phyloP scores from a whole-genome alignment of 2,329 filamentous ascomycete genomes.

The Cucurbitaria berberidis region DNA sequence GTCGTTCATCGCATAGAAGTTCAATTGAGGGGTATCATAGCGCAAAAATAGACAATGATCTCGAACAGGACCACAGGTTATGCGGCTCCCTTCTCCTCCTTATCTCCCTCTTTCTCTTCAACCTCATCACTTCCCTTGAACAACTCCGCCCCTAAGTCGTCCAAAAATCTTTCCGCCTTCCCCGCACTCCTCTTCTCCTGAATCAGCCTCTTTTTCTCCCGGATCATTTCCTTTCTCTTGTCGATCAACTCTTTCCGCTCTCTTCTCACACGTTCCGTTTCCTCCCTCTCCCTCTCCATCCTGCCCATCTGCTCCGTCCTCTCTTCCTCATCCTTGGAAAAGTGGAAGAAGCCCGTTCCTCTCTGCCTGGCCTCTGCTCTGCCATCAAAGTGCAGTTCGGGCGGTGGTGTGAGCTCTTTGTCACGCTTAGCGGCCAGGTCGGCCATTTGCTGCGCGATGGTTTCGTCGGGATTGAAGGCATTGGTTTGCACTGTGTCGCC shows the following conservation, averaged over 20 bases:
- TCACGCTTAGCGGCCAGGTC: constrained; percentile 79
- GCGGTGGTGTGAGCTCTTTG: constrained; percentile 78
- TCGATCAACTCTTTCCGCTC: constrained; percentile 56
- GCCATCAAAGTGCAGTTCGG: constrained; percentile 84
- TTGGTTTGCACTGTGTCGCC: constrained; percentile 83
- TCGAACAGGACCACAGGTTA: background rate
- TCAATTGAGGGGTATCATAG: constrained; percentile 12
- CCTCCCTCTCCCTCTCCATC: constrained; percentile 69
- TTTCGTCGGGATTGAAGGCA: constrained; percentile 80
- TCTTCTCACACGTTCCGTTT: constrained; percentile 69
- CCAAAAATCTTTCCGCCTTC: constrained; percentile 75
- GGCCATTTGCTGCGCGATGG: constrained; percentile 72
- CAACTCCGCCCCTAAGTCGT: constrained; percentile 53
- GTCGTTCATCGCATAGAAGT: too few species aligned
- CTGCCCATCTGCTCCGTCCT: constrained; percentile 76
- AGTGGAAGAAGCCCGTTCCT: constrained; percentile 90
- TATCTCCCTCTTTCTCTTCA: background rate
- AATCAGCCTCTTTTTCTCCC: constrained; percentile 66
- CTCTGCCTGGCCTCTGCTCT: constrained; percentile 82
- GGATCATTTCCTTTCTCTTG: constrained; percentile 69
- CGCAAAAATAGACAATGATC: background rate
- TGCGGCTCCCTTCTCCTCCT: background rate
- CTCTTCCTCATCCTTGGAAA: constrained; percentile 75
- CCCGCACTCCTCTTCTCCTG: constrained; percentile 66
- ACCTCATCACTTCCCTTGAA: constrained; percentile 5